A percentile compares a stretch with the other conserved stretches of the same genome.
Conservation (phyloP, 495 filamentous ascomycete genomes). For the Neurospora africana region DNA sequence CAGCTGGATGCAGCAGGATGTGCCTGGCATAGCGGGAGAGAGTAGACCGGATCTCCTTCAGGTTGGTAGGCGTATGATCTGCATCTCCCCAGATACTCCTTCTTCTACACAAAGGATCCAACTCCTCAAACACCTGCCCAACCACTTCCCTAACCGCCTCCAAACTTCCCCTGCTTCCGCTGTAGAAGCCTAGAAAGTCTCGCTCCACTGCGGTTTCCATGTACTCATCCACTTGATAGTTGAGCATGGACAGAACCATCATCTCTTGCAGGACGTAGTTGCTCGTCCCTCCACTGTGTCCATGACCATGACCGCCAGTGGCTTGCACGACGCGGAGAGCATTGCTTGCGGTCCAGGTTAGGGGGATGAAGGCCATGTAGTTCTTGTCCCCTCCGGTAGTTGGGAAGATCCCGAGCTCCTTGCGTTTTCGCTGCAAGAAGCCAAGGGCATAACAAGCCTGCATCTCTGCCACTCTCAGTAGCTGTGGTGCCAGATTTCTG, state of each 20-base stretch:
- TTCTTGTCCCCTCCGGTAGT: background rate
- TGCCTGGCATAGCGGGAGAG: background rate
- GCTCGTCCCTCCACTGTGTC: background rate
- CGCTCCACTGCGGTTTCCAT: background rate
- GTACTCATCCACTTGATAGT: background rate
- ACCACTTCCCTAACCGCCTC: background rate
- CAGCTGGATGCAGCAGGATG: background rate
- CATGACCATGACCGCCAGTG: background rate
- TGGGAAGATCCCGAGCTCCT: background rate
- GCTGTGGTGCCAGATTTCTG: background rate
- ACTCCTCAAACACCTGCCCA: background rate
- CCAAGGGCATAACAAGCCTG: background rate
- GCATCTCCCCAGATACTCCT: background rate
- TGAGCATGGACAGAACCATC: background rate
- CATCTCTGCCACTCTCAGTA: background rate
- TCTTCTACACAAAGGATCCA: background rate
- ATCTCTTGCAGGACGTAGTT: background rate
- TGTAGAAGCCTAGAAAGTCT: background rate
- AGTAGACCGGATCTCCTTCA: background rate
- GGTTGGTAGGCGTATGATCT: background rate
- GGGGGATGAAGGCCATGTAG: background rate
- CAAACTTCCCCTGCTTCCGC: background rate
- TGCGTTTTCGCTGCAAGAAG: background rate
- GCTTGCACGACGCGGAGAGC: background rate
- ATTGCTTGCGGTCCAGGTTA: background rate